phyloP scores from a whole-genome alignment of 2,329 filamentous ascomycete genomes.

The Monilinia polystroma region DNA sequence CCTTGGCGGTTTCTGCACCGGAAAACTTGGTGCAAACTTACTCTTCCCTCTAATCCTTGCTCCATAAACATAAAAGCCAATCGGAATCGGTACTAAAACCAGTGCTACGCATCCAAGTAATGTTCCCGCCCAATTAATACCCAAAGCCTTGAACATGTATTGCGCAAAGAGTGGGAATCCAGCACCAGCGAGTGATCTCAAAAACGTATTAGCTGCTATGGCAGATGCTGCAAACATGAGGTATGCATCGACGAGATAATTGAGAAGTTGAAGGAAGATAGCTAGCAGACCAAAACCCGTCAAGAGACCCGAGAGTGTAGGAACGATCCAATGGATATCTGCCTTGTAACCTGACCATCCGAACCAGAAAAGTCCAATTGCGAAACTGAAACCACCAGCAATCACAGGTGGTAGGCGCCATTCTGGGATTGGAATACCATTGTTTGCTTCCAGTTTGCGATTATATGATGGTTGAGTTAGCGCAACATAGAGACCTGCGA shows the following conservation, averaged over 20 bases:
- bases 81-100: constrained; percentile 59
- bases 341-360: constrained; percentile 60
- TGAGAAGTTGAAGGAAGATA: constrained; percentile 78
- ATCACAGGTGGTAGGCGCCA: constrained; percentile 66
- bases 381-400: constrained; percentile 58
- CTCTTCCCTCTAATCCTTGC: constrained; percentile 55
- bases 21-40: constrained; percentile 46
- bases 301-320: constrained; percentile 59
- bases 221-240: constrained; percentile 66
- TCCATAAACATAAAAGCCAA: constrained; percentile 62
- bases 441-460: constrained; percentile 66
- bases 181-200: constrained; percentile 75
- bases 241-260: constrained; percentile 77
- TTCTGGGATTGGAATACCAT: constrained; percentile 62
- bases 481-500: constrained; percentile 65
- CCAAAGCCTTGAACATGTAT: constrained; percentile 65
- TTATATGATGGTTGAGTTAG: constrained; percentile 65
- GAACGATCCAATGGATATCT: constrained; percentile 63
- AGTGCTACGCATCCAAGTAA: constrained; percentile 60
- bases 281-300: constrained; percentile 77
- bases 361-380: constrained; percentile 72
- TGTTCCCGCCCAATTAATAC: constrained; percentile 62
- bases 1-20: background rate
- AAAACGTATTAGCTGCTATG: constrained; percentile 77
- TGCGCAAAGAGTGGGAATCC: constrained; percentile 76